phyloP scores from a whole-genome alignment of 257 asterid genomes.

The Apocynum venetum region DNA sequence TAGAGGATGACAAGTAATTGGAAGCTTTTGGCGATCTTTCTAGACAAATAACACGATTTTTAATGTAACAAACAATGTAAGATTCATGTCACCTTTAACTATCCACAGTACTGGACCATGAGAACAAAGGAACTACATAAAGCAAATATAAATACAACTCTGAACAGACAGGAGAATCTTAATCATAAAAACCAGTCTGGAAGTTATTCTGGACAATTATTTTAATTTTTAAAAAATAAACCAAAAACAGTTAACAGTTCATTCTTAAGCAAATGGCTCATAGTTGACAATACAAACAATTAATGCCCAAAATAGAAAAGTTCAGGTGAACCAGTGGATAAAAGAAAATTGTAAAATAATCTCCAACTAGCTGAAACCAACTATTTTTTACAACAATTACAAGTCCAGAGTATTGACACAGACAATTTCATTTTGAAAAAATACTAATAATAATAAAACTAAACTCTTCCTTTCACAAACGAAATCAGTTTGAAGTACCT shows the following conservation, averaged over 20 bases:
- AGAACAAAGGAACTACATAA: background rate
- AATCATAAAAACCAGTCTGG: background rate
- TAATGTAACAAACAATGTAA: background rate
- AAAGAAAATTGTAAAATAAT: background rate
- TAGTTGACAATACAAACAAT: background rate
- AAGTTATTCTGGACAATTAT: background rate
- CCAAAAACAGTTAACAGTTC: background rate
- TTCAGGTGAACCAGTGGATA: background rate
- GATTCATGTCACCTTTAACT: background rate
- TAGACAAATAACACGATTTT: background rate
- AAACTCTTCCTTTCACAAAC: background rate
- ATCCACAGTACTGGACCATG: background rate
- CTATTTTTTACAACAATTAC: background rate
- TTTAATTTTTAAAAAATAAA: background rate
- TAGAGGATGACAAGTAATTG: background rate
- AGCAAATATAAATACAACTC: background rate
- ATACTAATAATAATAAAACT: background rate
- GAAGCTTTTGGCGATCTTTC: background rate
- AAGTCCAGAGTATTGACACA: background rate
- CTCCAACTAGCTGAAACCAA: background rate
- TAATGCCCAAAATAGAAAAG: background rate
- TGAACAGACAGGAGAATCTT: background rate
- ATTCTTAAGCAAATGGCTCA: background rate
- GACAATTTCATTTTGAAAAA: background rate
- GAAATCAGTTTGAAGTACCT: slow-evolving; percentile 40